These are phyloP conservation scores for Auriscalpium vulgare DNA, from an alignment of 768 basidiomycete genomes.

Conservation along the genomic window DNA sequence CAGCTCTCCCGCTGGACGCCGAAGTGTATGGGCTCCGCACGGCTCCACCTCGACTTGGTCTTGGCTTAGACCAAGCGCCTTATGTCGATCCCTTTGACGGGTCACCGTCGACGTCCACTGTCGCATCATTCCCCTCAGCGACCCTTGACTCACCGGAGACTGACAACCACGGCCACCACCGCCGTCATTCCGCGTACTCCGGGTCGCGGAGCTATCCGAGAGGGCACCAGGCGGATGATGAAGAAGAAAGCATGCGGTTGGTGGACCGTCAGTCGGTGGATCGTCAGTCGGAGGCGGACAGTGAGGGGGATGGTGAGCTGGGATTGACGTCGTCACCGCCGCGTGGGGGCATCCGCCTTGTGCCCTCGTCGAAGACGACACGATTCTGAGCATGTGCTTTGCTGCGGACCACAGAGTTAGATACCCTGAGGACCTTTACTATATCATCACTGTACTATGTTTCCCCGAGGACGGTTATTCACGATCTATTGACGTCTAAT, in stretches of 20 bases:
- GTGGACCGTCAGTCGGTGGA: conserved; percentile 20
- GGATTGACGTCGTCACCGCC: conserved; percentile 1
- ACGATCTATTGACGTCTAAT: not conserved
- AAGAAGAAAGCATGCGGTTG: conserved; percentile 53
- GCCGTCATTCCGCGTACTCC: conserved; percentile 32
- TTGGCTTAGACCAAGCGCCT: not conserved
- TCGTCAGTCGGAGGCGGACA: not conserved
- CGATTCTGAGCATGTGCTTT: conserved; percentile 2
- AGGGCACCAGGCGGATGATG: conserved; percentile 37
- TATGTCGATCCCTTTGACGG: conserved; percentile 7
- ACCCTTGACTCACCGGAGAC: not conserved
- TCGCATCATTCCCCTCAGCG: conserved; percentile 3
- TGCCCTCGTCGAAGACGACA: conserved; percentile 8
- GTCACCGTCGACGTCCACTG: not conserved
- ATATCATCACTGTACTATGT: not conserved
- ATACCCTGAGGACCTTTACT: not conserved
- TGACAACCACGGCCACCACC: conserved; percentile 10
- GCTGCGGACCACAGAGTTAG: not conserved
- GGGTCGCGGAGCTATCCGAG: conserved; percentile 29
- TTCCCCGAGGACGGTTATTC: not conserved
- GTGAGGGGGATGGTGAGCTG: not conserved
- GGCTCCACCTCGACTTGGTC: conserved; percentile 8
- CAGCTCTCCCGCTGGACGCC: not conserved
- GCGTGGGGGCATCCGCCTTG: conserved; percentile 11
- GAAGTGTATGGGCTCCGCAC: not conserved